These are phyloP conservation scores for Rhododendron williamsianum DNA, from an alignment of 148 eudicot species.

Conservation along the genomic window DNA sequence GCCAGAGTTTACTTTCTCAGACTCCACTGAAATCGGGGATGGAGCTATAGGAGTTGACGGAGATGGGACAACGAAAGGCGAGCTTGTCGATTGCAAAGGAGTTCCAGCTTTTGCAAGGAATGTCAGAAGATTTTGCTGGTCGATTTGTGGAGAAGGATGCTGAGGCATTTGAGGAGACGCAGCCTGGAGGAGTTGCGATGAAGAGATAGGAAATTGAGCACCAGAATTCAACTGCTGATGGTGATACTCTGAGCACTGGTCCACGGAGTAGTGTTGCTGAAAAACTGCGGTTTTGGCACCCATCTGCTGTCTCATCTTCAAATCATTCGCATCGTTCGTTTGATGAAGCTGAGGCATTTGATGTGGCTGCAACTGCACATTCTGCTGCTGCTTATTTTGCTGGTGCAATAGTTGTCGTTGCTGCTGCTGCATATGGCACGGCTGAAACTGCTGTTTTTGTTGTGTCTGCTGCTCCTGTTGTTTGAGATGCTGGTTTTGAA, in stretches of 20 bases:
- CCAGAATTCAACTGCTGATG: slow-evolving; percentile 70
- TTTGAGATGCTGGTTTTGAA: slow-evolving; percentile 63
- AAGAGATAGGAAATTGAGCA: slow-evolving; percentile 52
- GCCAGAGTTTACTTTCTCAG: slow-evolving; percentile 58
- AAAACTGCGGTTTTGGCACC: slow-evolving; percentile 53
- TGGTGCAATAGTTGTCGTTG: slow-evolving; percentile 43
- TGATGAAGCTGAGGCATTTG: slow-evolving; percentile 65
- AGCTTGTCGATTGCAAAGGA: slow-evolving; percentile 75
- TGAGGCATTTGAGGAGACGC: slow-evolving; percentile 71
- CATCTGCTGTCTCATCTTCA: slow-evolving; percentile 61
- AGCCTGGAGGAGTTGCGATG: slow-evolving; percentile 67
- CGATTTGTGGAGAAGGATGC: slow-evolving; percentile 84
- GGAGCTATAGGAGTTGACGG: slow-evolving; percentile 77
- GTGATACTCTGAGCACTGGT: slow-evolving; percentile 53
- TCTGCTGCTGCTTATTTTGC: slow-evolving; percentile 56
- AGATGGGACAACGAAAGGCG: slow-evolving; percentile 73
- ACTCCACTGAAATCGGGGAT: slow-evolving; percentile 77
- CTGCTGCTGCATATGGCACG: slow-evolving; percentile 41
- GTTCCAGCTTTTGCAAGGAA: slow-evolving; percentile 62
- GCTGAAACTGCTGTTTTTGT: slow-evolving; percentile 35
- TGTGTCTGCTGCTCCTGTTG: slow-evolving; percentile 56
- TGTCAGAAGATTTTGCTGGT: slow-evolving; percentile 56
- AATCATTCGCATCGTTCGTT: slow-evolving; percentile 55
- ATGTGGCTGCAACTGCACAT: slow-evolving; percentile 55
- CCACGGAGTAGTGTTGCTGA: slow-evolving; percentile 52